Evolutionary conservation across 2,329 filamentous ascomycete genomes (phyloP).

Genomic region (Colletotrichum spinosum): DNA sequence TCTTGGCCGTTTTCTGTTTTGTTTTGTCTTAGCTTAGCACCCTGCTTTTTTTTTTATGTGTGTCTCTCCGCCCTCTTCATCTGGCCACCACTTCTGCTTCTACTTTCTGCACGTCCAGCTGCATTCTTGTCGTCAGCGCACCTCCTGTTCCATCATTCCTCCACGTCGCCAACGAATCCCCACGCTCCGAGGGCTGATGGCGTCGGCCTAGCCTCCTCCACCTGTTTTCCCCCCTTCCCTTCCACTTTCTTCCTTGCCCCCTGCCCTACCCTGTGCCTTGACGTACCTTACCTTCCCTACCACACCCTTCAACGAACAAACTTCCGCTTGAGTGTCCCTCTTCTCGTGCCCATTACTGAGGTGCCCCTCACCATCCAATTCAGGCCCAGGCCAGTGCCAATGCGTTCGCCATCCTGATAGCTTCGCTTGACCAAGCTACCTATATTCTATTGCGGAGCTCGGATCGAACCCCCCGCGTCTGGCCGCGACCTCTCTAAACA

Average conservation of each 20-base stretch:
- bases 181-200: constrained; percentile 30
- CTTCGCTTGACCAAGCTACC: constrained; percentile 16
- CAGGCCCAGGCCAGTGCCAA: constrained; percentile 21
- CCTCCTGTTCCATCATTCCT: constrained; percentile 35
- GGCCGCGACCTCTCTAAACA: constrained; percentile 30
- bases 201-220: constrained; percentile 33
- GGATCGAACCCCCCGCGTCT: constrained; percentile 14
- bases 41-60: constrained; percentile 5
- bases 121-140: constrained; percentile 35
- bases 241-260: constrained; percentile 18
- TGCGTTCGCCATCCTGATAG: constrained; percentile 31
- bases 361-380: constrained; percentile 28
- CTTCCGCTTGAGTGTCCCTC: constrained; percentile 5
- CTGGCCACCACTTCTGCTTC: neutral
- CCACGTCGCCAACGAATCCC: constrained; percentile 28
- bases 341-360: neutral
- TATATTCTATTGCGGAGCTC: constrained; percentile 11
- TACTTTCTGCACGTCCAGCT: constrained; percentile 19
- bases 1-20: constrained; percentile 24
- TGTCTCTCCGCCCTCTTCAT: constrained; percentile 17
- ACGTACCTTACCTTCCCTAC: constrained; percentile 17
- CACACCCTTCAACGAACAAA: neutral
- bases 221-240: constrained; percentile 26
- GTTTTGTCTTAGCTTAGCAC: constrained; percentile 14
- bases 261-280: constrained; percentile 26